A percentile compares a stretch with the other conserved stretches of the same genome.
Conservation (phyloP, 208 protist species). For the Trichomonas gallinae region DNA sequence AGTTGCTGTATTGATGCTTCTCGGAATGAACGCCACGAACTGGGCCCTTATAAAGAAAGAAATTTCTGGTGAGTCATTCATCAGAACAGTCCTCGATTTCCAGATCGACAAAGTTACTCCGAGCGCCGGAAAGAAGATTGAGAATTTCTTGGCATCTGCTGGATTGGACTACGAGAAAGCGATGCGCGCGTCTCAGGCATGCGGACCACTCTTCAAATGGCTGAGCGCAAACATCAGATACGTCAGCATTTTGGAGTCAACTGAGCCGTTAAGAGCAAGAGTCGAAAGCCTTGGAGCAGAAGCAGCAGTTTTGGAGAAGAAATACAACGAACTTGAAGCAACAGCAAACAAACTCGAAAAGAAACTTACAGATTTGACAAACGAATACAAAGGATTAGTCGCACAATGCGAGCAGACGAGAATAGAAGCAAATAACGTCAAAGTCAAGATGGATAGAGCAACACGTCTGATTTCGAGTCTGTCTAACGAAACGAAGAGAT, state of each 20-base stretch:
- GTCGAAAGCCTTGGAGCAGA: slow-evolving; percentile 62
- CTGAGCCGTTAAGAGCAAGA: slow-evolving; percentile 74
- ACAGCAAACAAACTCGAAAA: slow-evolving; percentile 46
- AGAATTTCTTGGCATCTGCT: slow-evolving; percentile 63
- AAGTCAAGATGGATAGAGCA: slow-evolving; percentile 68
- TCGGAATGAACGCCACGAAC: slow-evolving; percentile 50
- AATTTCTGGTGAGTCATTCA: slow-evolving; percentile 76
- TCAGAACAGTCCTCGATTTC: slow-evolving; percentile 76
- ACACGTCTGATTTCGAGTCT: slow-evolving; percentile 70
- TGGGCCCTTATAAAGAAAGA: slow-evolving; percentile 75
- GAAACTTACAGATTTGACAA: slow-evolving; percentile 62
- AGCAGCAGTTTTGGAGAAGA: slow-evolving; percentile 49
- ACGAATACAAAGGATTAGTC: slow-evolving; percentile 75
- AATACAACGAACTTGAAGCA: slow-evolving; percentile 48
- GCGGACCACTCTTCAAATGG: slow-evolving; percentile 87
- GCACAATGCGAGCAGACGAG: slow-evolving; percentile 70
- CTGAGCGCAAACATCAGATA: slow-evolving; percentile 77
- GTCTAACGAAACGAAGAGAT: slow-evolving; percentile 70
- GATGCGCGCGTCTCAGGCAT: slow-evolving; percentile 74
- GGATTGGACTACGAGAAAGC: slow-evolving; percentile 74
- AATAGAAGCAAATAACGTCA: slow-evolving; percentile 57
- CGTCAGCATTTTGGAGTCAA: slow-evolving; percentile 62
- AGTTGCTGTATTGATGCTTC: slow-evolving; percentile 44
- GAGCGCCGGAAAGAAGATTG: slow-evolving; percentile 34
- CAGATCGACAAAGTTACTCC: slow-evolving; percentile 46